phyloP scores from a whole-genome alignment of 2,329 filamentous ascomycete species.

The Colletotrichum brevisporum region DNA sequence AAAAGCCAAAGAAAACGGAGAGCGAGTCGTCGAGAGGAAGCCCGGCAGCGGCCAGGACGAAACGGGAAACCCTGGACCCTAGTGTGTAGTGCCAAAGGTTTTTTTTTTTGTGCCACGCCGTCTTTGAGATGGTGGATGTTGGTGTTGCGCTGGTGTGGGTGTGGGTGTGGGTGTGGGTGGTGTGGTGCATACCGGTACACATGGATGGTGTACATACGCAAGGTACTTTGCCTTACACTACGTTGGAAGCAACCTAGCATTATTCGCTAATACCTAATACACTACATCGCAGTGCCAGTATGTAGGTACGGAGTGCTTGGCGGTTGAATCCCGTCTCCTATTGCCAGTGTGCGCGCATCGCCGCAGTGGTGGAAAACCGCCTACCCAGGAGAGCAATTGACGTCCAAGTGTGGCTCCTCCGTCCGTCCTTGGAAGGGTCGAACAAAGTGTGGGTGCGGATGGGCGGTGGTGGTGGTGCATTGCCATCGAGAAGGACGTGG shows the following conservation, averaged over 20 bases:
- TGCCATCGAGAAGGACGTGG: conserved; percentile 22
- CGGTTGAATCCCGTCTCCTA: too few species aligned
- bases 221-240: too few species aligned
- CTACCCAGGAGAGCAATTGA: too few species aligned
- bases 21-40: conserved; percentile 26
- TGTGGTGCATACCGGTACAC: too few species aligned
- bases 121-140: conserved; percentile 28
- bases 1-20: conserved; percentile 36
- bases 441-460: conserved; percentile 4
- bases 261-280: too few species aligned
- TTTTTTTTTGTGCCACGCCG: conserved; percentile 29
- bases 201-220: too few species aligned
- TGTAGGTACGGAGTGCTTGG: too few species aligned
- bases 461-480: neutral
- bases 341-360: too few species aligned
- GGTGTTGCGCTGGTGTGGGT: conserved; percentile 20
- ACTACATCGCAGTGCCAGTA: too few species aligned
- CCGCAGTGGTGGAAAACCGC: too few species aligned
- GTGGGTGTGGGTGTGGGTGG: neutral
- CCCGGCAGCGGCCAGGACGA: conserved; percentile 35
- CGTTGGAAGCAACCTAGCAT: too few species aligned
- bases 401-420: neutral
- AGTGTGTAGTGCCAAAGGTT: conserved; percentile 37
- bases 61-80: conserved; percentile 33
- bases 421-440: conserved; percentile 8